Conservation (phyloP, 2,329 filamentous ascomycete genomes). For the Fusarium siculi region DNA sequence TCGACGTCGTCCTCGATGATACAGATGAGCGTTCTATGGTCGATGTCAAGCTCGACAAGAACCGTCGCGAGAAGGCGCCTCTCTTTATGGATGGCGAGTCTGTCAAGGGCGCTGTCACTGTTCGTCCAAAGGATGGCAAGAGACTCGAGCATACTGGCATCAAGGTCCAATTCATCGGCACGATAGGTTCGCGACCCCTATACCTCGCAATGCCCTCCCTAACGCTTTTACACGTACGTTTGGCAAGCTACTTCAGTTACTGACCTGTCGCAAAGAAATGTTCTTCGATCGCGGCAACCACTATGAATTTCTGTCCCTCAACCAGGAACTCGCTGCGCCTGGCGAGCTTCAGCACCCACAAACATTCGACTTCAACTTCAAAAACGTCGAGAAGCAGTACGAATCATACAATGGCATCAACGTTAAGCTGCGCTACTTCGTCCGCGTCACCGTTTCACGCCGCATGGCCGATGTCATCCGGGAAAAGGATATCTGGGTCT, state of each 20-base stretch:
- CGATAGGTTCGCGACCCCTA: constrained; percentile 75
- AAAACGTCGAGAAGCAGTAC: constrained; percentile 99
- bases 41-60: constrained; percentile 98
- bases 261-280: constrained; percentile 76
- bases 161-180: constrained; percentile 99
- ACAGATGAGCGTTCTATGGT: constrained; percentile 94
- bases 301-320: constrained; percentile 97
- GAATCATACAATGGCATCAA: constrained; percentile 99
- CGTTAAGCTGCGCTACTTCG: constrained; percentile 98
- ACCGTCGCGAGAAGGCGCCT: constrained; percentile 93
- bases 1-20: constrained; percentile 97
- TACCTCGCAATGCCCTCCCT: constrained; percentile 14
- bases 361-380: constrained; percentile 99
- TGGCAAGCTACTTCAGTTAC: background rate
- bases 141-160: constrained; percentile 97
- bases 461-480: constrained; percentile 98
- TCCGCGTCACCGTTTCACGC: constrained; percentile 94
- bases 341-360: constrained; percentile 98
- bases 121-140: constrained; percentile 97
- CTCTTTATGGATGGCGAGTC: constrained; percentile 98
- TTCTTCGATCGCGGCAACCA: constrained; percentile 99
- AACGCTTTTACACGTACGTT: constrained; percentile 15
- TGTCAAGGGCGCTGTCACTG: constrained; percentile 94
- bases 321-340: constrained; percentile 95
- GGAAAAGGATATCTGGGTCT: constrained; percentile 99